Conservation (phyloP, 2,329 filamentous ascomycete species). For the Penicillium corylophilum region DNA sequence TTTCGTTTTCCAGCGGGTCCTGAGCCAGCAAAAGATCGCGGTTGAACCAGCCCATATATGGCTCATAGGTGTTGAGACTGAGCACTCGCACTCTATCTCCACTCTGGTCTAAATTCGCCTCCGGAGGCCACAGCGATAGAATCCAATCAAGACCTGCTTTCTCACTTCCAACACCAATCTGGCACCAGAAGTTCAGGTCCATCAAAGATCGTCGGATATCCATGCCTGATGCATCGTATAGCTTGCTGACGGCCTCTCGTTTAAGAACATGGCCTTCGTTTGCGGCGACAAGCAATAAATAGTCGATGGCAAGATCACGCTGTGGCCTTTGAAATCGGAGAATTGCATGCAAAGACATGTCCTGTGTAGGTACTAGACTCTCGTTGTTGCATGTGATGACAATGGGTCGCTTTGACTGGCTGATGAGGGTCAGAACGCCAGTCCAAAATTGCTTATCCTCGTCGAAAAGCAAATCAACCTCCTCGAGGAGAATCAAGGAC, state of each 20-base stretch:
- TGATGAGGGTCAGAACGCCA: conserved; percentile 73
- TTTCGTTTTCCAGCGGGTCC: conserved; percentile 51
- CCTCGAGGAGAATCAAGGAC: conserved; percentile 89
- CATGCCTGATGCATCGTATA: conserved; percentile 67
- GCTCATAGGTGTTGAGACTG: conserved; percentile 74
- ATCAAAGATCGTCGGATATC: conserved; percentile 80
- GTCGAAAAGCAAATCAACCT: conserved; percentile 89
- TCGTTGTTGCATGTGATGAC: conserved; percentile 96
- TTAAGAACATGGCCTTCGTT: conserved; percentile 81
- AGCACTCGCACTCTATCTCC: conserved; percentile 72
- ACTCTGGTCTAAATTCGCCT: conserved; percentile 65
- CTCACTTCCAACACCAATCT: conserved; percentile 88
- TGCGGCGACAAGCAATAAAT: conserved; percentile 77
- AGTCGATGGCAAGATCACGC: conserved; percentile 68
- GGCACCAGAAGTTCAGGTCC: conserved; percentile 94
- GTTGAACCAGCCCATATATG: conserved; percentile 74
- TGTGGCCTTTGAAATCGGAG: conserved; percentile 72
- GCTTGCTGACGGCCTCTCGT: conserved; percentile 63
- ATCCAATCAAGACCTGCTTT: conserved; percentile 90
- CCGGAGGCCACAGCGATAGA: conserved; percentile 71
- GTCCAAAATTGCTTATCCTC: conserved; percentile 96
- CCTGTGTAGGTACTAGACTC: conserved; percentile 70
- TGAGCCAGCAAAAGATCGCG: conserved; percentile 55
- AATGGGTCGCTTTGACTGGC: conserved; percentile 84
- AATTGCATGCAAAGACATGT: conserved; percentile 78